These are phyloP conservation scores for Camellia sinensis DNA, from an alignment of 148 eudicot genomes.

Conservation along the genomic window DNA sequence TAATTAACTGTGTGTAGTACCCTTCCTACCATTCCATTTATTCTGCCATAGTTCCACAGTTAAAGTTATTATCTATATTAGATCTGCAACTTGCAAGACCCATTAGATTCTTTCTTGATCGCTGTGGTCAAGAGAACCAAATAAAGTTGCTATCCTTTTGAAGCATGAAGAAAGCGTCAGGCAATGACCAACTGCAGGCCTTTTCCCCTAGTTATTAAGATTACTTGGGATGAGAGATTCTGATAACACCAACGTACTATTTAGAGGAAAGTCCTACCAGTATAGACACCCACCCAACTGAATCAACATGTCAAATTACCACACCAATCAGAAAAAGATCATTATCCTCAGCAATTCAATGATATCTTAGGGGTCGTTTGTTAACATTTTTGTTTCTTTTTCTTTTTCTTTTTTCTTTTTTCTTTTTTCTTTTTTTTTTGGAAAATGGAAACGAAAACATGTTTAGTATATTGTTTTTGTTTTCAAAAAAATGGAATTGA, in stretches of 20 bases:
- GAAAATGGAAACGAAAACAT: no score
- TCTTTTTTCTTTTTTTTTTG: no score
- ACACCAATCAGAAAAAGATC: background rate
- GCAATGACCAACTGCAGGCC: background rate
- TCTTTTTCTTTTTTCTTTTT: no score
- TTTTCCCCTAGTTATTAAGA: background rate
- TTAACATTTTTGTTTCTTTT: no score
- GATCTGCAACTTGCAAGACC: background rate
- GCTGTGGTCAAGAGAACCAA: background rate
- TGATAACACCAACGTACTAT: background rate
- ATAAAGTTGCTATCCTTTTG: background rate
- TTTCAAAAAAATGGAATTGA: no score
- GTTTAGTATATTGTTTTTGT: no score
- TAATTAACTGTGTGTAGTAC: background rate
- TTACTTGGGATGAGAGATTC: background rate
- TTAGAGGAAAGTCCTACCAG: no score
- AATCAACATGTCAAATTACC: background rate
- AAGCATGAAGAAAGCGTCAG: conserved; percentile 1
- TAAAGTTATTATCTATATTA: background rate
- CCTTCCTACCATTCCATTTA: background rate
- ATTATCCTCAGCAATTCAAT: background rate
- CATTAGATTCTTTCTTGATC: background rate
- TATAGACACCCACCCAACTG: background rate
- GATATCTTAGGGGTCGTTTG: background rate
- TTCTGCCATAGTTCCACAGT: background rate